Percentiles rank a stretch among this genome's conserved stretches.
These are phyloP conservation scores for Fusarium sp. DNA, from an alignment of 2,329 filamentous ascomycete genomes.

Conservation along the genomic window DNA sequence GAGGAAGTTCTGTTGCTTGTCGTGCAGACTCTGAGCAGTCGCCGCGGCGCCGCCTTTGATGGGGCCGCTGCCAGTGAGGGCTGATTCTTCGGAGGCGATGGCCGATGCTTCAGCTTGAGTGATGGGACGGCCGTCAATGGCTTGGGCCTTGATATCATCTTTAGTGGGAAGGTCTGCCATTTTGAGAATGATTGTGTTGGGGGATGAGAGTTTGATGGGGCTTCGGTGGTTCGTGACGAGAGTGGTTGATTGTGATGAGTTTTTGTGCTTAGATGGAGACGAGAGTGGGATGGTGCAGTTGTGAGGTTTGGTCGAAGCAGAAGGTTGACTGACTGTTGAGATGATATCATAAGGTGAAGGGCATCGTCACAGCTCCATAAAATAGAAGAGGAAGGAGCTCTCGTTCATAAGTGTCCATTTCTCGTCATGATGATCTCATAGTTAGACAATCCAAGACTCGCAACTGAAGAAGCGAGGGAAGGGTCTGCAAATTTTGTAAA, in stretches of 20 bases:
- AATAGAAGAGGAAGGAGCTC: neutral
- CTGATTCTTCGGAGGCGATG: slow-evolving; percentile 18
- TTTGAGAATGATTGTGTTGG: neutral
- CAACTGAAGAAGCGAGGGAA: neutral
- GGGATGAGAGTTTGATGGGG: neutral
- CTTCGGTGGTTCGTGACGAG: accelerated
- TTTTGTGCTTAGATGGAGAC: neutral
- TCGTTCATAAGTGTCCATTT: neutral
- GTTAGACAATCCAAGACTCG: accelerated
- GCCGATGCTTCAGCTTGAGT: slow-evolving; percentile 15
- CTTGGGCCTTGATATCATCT: slow-evolving; percentile 15
- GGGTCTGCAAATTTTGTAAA: accelerated
- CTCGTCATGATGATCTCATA: slow-evolving; percentile 10
- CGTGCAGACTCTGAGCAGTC: neutral
- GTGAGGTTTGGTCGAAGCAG: neutral
- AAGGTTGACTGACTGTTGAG: accelerated
- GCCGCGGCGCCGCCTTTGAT: neutral
- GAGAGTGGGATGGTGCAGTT: neutral
- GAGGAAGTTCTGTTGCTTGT: neutral
- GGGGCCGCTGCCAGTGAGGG: slow-evolving; percentile 20
- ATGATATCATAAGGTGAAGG: slow-evolving; percentile 8
- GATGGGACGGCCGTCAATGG: slow-evolving; percentile 23
- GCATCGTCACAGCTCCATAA: slow-evolving; percentile 7
- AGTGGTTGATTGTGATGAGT: accelerated
- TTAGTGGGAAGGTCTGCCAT: slow-evolving; percentile 18